Percentiles rank a stretch among this genome's conserved stretches.
phyloP scores from a whole-genome alignment of 1,284 basidiomycete species.

The Sanghuangporus sanghuang region DNA sequence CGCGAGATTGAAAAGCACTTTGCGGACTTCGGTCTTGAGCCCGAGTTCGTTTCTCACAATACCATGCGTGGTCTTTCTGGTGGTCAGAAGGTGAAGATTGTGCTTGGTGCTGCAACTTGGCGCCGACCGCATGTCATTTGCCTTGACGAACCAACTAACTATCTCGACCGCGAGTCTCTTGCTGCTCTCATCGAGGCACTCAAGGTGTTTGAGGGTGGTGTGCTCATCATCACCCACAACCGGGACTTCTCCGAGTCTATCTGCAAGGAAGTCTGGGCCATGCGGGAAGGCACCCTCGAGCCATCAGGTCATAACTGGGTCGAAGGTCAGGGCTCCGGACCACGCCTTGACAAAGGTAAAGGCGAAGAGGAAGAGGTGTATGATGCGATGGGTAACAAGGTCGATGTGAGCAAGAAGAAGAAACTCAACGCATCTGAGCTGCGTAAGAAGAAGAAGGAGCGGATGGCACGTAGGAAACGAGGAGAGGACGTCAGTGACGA shows the following conservation, averaged over 20 bases:
- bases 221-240: constrained; percentile 95
- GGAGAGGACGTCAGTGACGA: constrained; percentile 75
- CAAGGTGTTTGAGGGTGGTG: constrained; percentile 96
- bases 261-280: constrained; percentile 91
- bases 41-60: constrained; percentile 97
- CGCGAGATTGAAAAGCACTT: constrained; percentile 98
- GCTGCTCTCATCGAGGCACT: constrained; percentile 94
- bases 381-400: constrained; percentile 97
- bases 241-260: constrained; percentile 96
- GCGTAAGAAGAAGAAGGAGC: constrained; percentile 92
- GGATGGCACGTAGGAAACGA: constrained; percentile 83
- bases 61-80: constrained; percentile 96
- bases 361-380: constrained; percentile 85
- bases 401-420: constrained; percentile 79
- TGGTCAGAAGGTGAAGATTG: constrained; percentile 99
- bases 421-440: constrained; percentile 79
- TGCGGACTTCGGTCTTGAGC: constrained; percentile 92
- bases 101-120: constrained; percentile 97
- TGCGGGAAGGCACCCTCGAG: constrained; percentile 88
- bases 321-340: constrained; percentile 91
- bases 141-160: constrained; percentile 97
- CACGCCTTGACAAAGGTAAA: constrained; percentile 86
- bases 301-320: constrained; percentile 98
- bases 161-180: constrained; percentile 96
- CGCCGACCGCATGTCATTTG: constrained; percentile 97